Conservation (phyloP, 2,329 filamentous ascomycete species). For the Penicillium polonicum region DNA sequence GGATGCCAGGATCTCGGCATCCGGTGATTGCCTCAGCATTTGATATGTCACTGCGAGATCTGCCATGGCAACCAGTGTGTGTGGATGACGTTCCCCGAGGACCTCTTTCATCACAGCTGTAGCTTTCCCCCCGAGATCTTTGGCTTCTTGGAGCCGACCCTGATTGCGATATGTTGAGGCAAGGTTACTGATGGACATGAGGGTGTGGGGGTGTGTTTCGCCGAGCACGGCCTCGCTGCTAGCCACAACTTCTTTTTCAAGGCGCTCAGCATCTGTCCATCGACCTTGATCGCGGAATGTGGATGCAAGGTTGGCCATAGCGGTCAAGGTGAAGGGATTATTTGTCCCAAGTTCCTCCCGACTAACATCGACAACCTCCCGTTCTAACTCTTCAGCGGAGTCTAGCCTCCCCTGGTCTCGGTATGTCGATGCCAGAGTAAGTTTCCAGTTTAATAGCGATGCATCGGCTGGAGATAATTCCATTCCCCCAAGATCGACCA, state of each 20-base stretch:
- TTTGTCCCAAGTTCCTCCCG: slow-evolving; percentile 4
- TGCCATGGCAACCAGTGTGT: slow-evolving; percentile 9
- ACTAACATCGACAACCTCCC: slow-evolving; percentile 7
- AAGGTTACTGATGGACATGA: slow-evolving; percentile 19
- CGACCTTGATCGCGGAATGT: slow-evolving; percentile 14
- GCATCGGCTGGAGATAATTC: neutral
- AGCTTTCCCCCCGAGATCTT: slow-evolving; percentile 11
- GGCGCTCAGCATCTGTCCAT: slow-evolving; percentile 14
- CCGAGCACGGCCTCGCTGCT: slow-evolving; percentile 9
- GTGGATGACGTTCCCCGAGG: slow-evolving; percentile 12
- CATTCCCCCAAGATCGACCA: slow-evolving; percentile 7
- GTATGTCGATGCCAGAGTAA: slow-evolving; percentile 13
- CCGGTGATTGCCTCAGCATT: neutral
- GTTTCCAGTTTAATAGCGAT: slow-evolving; percentile 14
- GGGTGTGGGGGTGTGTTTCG: slow-evolving; percentile 15
- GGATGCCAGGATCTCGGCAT: slow-evolving; percentile 3
- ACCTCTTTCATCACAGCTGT: slow-evolving; percentile 4
- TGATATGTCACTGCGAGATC: slow-evolving; percentile 14
- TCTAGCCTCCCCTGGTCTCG: slow-evolving; percentile 12
- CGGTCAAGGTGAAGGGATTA: slow-evolving; percentile 11
- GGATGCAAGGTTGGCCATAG: slow-evolving; percentile 17
- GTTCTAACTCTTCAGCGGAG: slow-evolving; percentile 10
- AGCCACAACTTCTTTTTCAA: slow-evolving; percentile 14
- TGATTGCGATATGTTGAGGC: slow-evolving; percentile 14
- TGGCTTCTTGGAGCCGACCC: slow-evolving; percentile 14